Evolutionary conservation across 2,329 filamentous ascomycete genomes (phyloP).

Genomic region (Didymella keratinophila): DNA sequence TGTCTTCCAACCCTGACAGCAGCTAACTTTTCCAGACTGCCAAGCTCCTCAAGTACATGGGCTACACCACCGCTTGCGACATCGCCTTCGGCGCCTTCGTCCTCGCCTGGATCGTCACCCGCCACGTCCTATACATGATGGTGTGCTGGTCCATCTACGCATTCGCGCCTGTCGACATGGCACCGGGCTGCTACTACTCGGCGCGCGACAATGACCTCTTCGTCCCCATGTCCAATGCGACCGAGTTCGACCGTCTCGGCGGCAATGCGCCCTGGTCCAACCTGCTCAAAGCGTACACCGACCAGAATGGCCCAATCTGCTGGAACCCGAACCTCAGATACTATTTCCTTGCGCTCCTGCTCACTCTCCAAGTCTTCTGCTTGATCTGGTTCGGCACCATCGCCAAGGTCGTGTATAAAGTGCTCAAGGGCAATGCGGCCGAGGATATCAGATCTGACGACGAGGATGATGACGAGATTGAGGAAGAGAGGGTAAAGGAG

Average conservation of each 20-base stretch:
- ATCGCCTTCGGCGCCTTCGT: conserved; percentile 86
- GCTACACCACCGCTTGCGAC: conserved; percentile 79
- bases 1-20: neutral
- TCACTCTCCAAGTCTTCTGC: conserved; percentile 80
- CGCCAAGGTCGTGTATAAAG: conserved; percentile 78
- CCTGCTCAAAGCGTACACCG: conserved; percentile 75
- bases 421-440: conserved; percentile 77
- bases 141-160: conserved; percentile 84
- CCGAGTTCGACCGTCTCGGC: conserved; percentile 48
- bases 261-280: conserved; percentile 60
- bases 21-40: conserved; percentile 67
- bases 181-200: conserved; percentile 73
- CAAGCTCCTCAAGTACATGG: conserved; percentile 89
- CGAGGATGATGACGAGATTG: conserved; percentile 72
- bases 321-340: conserved; percentile 78
- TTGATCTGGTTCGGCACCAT: conserved; percentile 93
- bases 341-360: conserved; percentile 77
- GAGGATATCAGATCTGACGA: conserved; percentile 90
- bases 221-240: conserved; percentile 63
- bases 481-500: conserved; percentile 19
- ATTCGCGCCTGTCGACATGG: conserved; percentile 68
- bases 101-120: conserved; percentile 80
- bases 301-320: conserved; percentile 78
- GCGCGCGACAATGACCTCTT: conserved; percentile 62
- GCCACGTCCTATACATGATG: conserved; percentile 80